Evolutionary conservation across 768 basidiomycete genomes (phyloP).

Genomic region (Holtermanniella nyarrowii): DNA sequence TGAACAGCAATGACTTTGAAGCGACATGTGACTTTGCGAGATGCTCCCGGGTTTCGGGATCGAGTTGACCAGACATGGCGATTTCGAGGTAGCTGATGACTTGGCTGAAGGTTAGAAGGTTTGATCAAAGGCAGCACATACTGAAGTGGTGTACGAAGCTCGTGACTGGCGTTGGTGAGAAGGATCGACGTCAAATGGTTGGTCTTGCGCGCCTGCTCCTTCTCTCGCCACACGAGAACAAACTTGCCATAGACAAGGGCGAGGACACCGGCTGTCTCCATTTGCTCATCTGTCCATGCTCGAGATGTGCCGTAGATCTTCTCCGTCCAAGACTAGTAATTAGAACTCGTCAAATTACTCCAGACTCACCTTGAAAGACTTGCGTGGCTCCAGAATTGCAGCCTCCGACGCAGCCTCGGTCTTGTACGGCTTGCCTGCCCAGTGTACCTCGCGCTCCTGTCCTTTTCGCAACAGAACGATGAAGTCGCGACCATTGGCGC

Average conservation of each 20-base stretch:
- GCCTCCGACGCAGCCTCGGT: slow-evolving; percentile 41
- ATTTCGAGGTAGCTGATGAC: slow-evolving; percentile 80
- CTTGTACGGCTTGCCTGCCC: slow-evolving; percentile 67
- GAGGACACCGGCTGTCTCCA: slow-evolving; percentile 69
- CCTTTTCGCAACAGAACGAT: slow-evolving; percentile 71
- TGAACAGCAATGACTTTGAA: slow-evolving; percentile 64
- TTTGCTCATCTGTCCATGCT: slow-evolving; percentile 69
- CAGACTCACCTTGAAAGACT: slow-evolving; percentile 51
- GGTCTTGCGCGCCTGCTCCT: slow-evolving; percentile 60
- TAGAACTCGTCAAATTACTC: slow-evolving; percentile 2
- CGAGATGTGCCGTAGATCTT: slow-evolving; percentile 57
- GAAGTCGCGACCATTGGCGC: slow-evolving; percentile 60
- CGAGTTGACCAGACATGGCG: slow-evolving; percentile 64
- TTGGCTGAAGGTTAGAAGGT: slow-evolving; percentile 54
- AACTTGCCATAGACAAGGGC: slow-evolving; percentile 59
- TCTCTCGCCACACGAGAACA: slow-evolving; percentile 77
- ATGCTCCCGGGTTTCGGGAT: slow-evolving; percentile 63
- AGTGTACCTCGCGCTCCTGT: slow-evolving; percentile 56
- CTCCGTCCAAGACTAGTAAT: slow-evolving; percentile 54
- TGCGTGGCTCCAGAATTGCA: slow-evolving; percentile 58
- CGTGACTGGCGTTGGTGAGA: slow-evolving; percentile 71
- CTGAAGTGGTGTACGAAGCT: slow-evolving; percentile 46
- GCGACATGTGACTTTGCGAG: slow-evolving; percentile 62
- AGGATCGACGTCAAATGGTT: slow-evolving; percentile 64
- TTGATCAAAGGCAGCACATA: background rate